Conservation (phyloP, 2,329 filamentous ascomycete species). For the Colletotrichum karsti region DNA sequence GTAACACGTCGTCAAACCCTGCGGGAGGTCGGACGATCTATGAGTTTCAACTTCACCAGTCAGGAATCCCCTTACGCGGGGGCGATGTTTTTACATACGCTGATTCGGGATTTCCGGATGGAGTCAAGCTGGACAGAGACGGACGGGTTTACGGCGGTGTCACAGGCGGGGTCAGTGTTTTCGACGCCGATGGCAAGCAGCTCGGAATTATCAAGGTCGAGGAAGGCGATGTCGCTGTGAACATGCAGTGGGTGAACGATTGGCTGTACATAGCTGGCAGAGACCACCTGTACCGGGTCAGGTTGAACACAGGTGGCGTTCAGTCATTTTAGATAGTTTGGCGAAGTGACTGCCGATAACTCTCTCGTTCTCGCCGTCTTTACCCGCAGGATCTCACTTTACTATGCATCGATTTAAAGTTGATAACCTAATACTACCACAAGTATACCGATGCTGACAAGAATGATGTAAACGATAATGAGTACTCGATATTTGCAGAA, state of each 20-base stretch:
- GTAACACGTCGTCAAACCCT: conserved; percentile 27
- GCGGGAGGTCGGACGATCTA: conserved; percentile 30
- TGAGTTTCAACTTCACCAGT: not conserved
- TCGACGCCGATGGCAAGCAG: conserved; percentile 6
- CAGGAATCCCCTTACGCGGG: not conserved
- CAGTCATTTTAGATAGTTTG: too few species aligned
- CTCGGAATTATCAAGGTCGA: conserved; percentile 28
- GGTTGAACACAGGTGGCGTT: not conserved
- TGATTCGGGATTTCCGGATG: conserved; percentile 31
- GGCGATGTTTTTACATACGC: conserved; percentile 27
- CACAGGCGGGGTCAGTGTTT: conserved; percentile 15
- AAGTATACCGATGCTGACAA: too few species aligned
- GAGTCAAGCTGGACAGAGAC: conserved; percentile 24
- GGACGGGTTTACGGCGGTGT: conserved; percentile 27
- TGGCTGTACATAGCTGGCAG: conserved; percentile 27
- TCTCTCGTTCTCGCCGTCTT: too few species aligned
- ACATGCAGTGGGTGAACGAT: conserved; percentile 28
- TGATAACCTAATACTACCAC: too few species aligned
- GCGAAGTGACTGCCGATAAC: too few species aligned
- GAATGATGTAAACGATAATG: too few species aligned
- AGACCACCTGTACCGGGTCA: conserved; percentile 20
- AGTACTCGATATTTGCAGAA: too few species aligned
- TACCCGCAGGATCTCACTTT: too few species aligned
- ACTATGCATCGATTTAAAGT: too few species aligned
- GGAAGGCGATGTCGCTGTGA: conserved; percentile 26